phyloP scores from a whole-genome alignment of 345 rosid species.

The Eucalyptus melliodora region DNA sequence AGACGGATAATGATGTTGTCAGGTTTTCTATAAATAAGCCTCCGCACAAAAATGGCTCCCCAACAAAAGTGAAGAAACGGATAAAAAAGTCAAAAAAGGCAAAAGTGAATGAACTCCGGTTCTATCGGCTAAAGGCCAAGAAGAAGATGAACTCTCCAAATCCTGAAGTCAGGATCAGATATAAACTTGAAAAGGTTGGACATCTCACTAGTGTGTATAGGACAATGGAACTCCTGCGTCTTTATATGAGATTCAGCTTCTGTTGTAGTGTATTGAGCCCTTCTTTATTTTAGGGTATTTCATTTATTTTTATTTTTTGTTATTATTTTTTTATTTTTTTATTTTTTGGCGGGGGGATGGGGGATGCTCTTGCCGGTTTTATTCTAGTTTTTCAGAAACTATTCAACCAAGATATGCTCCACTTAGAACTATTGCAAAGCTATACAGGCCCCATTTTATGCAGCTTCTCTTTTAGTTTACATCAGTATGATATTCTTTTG shows the following conservation, averaged over 20 bases:
- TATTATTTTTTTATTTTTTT: not conserved
- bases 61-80: slow-evolving; percentile 20
- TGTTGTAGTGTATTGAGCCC: not conserved
- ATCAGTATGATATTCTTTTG: not conserved
- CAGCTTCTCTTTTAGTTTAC: not conserved
- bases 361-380: not conserved
- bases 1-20: slow-evolving; percentile 42
- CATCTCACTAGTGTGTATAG: not conserved
- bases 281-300: not conserved
- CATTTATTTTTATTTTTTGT: not conserved
- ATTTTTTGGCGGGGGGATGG: not conserved
- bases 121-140: slow-evolving; percentile 77
- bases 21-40: slow-evolving; percentile 51
- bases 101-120: slow-evolving; percentile 69
- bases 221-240: not conserved
- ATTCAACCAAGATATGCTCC: not conserved
- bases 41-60: not conserved
- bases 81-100: slow-evolving; percentile 51
- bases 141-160: slow-evolving; percentile 94
- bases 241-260: not conserved
- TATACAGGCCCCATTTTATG: not conserved
- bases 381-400: not conserved
- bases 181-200: slow-evolving; percentile 82
- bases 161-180: slow-evolving; percentile 88
- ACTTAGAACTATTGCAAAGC: not conserved